These are phyloP conservation scores for Kodamaea ohmeri DNA, from an alignment of 1,139 yeast species.

Conservation along the genomic window DNA sequence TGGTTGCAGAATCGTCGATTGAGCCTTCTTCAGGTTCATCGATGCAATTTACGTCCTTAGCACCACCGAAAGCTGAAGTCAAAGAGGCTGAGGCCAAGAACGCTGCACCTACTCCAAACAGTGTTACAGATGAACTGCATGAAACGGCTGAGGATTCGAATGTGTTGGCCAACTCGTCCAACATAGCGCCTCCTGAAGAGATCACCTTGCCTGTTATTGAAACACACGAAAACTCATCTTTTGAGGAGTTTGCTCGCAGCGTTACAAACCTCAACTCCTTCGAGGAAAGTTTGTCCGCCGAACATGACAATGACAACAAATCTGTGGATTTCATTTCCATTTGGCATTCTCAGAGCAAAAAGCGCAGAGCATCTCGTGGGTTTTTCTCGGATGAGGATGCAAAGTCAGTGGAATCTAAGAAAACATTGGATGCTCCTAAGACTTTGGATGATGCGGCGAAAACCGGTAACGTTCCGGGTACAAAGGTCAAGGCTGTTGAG, in stretches of 20 bases:
- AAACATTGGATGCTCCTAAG: too few species aligned
- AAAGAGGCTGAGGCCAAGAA: conserved; percentile 10
- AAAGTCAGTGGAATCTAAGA: neutral
- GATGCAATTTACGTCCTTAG: neutral
- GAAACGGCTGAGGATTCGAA: conserved; percentile 8
- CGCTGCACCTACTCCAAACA: neutral
- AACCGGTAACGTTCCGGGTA: neutral
- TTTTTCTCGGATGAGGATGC: neutral
- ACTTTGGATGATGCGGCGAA: conserved; percentile 1
- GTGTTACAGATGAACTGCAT: neutral
- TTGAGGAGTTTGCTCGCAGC: conserved; percentile 37
- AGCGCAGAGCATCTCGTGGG: conserved; percentile 9
- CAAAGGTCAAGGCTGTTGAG: neutral
- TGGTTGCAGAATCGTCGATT: too few species aligned
- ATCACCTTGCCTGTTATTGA: conserved; percentile 41
- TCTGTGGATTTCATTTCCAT: conserved; percentile 37
- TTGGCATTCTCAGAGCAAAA: conserved; percentile 43
- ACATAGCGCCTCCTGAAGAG: conserved; percentile 40
- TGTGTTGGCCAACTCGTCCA: conserved; percentile 42
- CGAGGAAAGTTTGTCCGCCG: conserved; percentile 46
- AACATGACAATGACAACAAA: conserved; percentile 32
- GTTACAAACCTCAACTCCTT: conserved; percentile 23
- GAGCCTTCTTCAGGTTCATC: neutral
- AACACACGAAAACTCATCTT: conserved; percentile 24
- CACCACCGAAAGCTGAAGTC: neutral